phyloP scores from a whole-genome alignment of 192 early-diverging fungal genomes.

The Chytriomyces confervae region DNA sequence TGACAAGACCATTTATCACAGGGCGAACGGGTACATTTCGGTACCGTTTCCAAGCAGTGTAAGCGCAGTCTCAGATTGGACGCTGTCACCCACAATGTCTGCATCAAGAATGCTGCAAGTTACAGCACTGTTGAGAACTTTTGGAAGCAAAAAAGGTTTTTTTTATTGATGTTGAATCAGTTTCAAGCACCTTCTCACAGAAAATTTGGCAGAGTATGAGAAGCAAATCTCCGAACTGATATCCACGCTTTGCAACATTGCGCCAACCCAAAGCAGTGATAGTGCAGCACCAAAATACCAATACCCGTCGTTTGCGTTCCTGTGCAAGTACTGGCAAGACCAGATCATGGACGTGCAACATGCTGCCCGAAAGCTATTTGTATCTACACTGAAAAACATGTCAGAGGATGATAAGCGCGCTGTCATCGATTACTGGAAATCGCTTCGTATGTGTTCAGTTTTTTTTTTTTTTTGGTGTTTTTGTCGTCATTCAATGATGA shows the following conservation, averaged over 20 bases:
- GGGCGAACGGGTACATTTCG: slow-evolving; percentile 72
- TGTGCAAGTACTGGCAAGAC: slow-evolving; percentile 88
- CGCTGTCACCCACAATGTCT: slow-evolving; percentile 66
- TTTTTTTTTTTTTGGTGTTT: not conserved
- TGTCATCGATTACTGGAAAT: slow-evolving; percentile 72
- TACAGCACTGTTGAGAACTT: slow-evolving; percentile 57
- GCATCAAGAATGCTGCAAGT: slow-evolving; percentile 73
- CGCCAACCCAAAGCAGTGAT: slow-evolving; percentile 52
- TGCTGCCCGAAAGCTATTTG: slow-evolving; percentile 67
- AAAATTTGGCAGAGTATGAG: slow-evolving; percentile 47
- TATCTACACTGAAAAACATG: slow-evolving; percentile 57
- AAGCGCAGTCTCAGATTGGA: slow-evolving; percentile 54
- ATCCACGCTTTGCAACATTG: slow-evolving; percentile 59
- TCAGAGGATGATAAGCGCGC: slow-evolving; percentile 52
- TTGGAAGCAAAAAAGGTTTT: slow-evolving; percentile 48
- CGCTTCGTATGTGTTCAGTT: slow-evolving; percentile 57
- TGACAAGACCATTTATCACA: slow-evolving; percentile 30
- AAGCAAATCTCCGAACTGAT: slow-evolving; percentile 41
- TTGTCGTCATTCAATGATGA: not conserved
- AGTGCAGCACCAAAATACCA: slow-evolving; percentile 51
- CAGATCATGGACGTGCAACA: slow-evolving; percentile 70
- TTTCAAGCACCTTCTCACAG: no score
- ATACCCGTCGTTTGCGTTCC: slow-evolving; percentile 70
- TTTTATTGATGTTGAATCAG: no score
- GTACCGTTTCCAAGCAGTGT: slow-evolving; percentile 56